Percentiles rank a stretch among this genome's conserved stretches.
Conservation (phyloP, 371 early-diverging fungal genomes). For the Rhizopus stolonifer region DNA sequence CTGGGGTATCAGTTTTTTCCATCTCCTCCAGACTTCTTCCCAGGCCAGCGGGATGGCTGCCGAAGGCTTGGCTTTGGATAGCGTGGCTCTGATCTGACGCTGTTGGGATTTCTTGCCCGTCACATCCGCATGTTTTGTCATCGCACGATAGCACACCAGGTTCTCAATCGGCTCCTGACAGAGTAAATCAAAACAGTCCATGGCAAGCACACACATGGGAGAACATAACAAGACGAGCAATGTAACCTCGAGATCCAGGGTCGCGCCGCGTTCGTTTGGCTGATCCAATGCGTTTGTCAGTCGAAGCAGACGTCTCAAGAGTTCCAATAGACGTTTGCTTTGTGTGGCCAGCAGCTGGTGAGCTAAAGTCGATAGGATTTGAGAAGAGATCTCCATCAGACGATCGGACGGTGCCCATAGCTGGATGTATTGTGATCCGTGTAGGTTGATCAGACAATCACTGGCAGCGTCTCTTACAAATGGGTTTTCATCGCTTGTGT, state of each 20-base stretch:
- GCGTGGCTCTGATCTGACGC: slow-evolving; percentile 65
- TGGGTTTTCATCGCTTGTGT: slow-evolving; percentile 53
- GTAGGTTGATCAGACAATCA: slow-evolving; percentile 61
- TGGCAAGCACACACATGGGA: slow-evolving; percentile 53
- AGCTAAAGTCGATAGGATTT: slow-evolving; percentile 41
- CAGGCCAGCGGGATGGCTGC: slow-evolving; percentile 76
- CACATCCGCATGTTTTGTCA: too few relatives aligned
- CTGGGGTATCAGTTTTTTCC: slow-evolving; percentile 55
- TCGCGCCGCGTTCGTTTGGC: too few relatives aligned
- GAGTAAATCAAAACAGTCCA: slow-evolving; percentile 56
- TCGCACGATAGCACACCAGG: too few relatives aligned
- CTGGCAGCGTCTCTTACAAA: slow-evolving; percentile 65
- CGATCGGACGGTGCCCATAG: slow-evolving; percentile 53
- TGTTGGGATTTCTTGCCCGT: slow-evolving; percentile 73
- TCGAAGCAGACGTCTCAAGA: slow-evolving; percentile 62
- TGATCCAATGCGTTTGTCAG: slow-evolving; percentile 68
- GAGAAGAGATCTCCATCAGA: slow-evolving; percentile 53
- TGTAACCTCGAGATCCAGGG: slow-evolving; percentile 74
- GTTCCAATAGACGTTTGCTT: slow-evolving; percentile 53
- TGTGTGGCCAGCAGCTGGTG: slow-evolving; percentile 30
- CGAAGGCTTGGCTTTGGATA: slow-evolving; percentile 63
- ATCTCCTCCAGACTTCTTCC: slow-evolving; percentile 80
- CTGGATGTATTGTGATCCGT: slow-evolving; percentile 50
- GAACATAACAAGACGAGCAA: slow-evolving; percentile 73
- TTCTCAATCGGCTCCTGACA: slow-evolving; percentile 64